phyloP scores from a whole-genome alignment of 495 filamentous ascomycete genomes.

The Aspergillus indologenus region DNA sequence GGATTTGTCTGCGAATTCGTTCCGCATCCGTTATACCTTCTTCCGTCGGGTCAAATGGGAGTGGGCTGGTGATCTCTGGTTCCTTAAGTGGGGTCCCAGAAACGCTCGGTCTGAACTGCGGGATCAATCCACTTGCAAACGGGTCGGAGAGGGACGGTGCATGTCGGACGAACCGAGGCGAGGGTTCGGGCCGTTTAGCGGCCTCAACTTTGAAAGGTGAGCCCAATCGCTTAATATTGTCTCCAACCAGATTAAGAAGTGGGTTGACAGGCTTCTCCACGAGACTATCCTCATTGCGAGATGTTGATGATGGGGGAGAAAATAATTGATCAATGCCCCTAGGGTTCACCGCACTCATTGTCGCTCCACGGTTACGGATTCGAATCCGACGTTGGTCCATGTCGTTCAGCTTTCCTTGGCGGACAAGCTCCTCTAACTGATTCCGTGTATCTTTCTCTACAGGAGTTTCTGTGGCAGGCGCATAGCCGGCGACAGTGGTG shows the following conservation, averaged over 20 bases:
- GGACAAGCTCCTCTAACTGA: constrained; percentile 49
- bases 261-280: constrained; percentile 29
- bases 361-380: constrained; percentile 50
- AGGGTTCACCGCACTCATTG: constrained; percentile 39
- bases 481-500: constrained; percentile 38
- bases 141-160: constrained; percentile 45
- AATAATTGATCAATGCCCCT: constrained; percentile 47
- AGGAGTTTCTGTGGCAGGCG: constrained; percentile 45
- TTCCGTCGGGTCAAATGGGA: constrained; percentile 39
- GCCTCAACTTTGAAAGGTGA: constrained; percentile 50
- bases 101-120: constrained; percentile 14
- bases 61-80: constrained; percentile 12
- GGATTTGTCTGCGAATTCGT: constrained; percentile 44
- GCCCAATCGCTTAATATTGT: constrained; percentile 47
- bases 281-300: constrained; percentile 30
- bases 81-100: constrained; percentile 1
- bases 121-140: constrained; percentile 30
- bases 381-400: constrained; percentile 47
- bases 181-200: constrained; percentile 27
- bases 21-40: constrained; percentile 47
- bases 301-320: constrained; percentile 46
- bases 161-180: constrained; percentile 31
- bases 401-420: constrained; percentile 43
- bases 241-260: constrained; percentile 33
- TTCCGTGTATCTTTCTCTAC: constrained; percentile 42